Conservation (phyloP, 1,284 basidiomycete species). For the Cryptococcus sp. region DNA sequence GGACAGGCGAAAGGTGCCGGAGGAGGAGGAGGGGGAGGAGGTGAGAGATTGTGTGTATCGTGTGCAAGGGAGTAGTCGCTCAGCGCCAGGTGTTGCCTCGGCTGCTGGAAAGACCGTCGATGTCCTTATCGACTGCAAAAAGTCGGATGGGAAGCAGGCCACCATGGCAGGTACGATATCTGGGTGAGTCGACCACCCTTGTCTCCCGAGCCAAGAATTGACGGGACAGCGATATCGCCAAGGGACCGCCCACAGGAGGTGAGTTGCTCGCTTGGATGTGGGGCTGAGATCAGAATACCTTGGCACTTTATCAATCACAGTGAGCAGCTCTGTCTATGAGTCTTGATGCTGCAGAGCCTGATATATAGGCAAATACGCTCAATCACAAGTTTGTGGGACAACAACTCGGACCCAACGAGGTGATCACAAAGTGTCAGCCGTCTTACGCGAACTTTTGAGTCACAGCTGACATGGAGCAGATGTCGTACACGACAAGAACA, state of each 20-base stretch:
- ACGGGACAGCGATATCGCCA: conserved; percentile 26
- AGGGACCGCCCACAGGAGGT: conserved; percentile 34
- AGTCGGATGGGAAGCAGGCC: conserved; percentile 17
- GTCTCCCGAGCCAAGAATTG: conserved; percentile 1
- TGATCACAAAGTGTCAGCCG: conserved; percentile 30
- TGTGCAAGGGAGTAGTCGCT: too few species aligned
- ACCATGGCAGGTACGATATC: conserved; percentile 15
- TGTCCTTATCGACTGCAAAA: conserved; percentile 16
- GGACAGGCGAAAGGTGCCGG: conserved; percentile 2
- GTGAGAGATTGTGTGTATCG: too few species aligned
- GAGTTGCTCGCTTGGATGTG: conserved; percentile 3
- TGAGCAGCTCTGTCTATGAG: conserved; percentile 6
- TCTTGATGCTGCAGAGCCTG: neutral
- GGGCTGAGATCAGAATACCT: conserved; percentile 26
- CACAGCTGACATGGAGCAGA: conserved; percentile 13
- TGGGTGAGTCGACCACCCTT: conserved; percentile 20
- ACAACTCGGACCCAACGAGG: conserved; percentile 37
- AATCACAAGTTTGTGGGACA: conserved; percentile 32
- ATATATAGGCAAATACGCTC: conserved; percentile 24
- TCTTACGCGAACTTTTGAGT: neutral
- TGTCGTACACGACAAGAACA: conserved; percentile 33
- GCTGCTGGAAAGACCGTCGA: conserved; percentile 5
- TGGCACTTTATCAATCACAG: conserved; percentile 33
- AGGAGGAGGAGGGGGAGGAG: conserved; percentile 6
- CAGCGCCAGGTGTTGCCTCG: neutral